Base-by-base conservation (phyloP, 169 alveolate species). In the Plasmodium berghei region DNA sequence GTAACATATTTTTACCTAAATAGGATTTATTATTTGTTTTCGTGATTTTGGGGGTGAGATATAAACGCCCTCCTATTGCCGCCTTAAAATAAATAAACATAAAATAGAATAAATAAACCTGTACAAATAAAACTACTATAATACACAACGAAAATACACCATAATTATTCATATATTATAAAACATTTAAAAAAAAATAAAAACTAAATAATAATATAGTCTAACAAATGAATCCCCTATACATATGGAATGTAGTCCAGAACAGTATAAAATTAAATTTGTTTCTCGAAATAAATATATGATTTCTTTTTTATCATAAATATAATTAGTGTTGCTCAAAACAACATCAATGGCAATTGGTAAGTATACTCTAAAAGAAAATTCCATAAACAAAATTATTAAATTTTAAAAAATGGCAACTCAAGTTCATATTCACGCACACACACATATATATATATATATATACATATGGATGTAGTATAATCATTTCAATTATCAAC, bases 141-240 rank as follows among this genome's bases (percentile, higher is more conserved):
- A 24, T 45, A 40, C 6, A 66, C 34, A 14, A 18, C n/a, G n/a
- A 40, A 45, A 12, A 9, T 46, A 46, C 67, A 20, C 18, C 42
- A 16, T 54, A 71, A 34, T 34, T 34, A 34, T 0, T 34, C 42
- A 34, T 34, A 5, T 34, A 34, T 34, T 34, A 34, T 34, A 34
- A 34, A 34, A 34, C 8, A 34, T 34, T 34, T 34, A 34, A 34
- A 34, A 34, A 34, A 34, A 34, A 34, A 34, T 34, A 34, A 34
- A 34, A 34, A 34, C 42, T 34, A 34, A 34, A 34, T 34, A 34
- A 34, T 34, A 26, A 5, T 62, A 28, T 26, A 6, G 22, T n/a
- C 52, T 74, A 62, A 74, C 88, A 62, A 74, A 62, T 46, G 88
- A 74, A 48, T 74, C 88, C 24, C 88, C 88, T 61, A 74, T 74